A percentile compares a stretch with the other conserved stretches of the same genome.
Conservation (phyloP, 345 rosid genomes). For the Crucihimalaya himalaica region DNA sequence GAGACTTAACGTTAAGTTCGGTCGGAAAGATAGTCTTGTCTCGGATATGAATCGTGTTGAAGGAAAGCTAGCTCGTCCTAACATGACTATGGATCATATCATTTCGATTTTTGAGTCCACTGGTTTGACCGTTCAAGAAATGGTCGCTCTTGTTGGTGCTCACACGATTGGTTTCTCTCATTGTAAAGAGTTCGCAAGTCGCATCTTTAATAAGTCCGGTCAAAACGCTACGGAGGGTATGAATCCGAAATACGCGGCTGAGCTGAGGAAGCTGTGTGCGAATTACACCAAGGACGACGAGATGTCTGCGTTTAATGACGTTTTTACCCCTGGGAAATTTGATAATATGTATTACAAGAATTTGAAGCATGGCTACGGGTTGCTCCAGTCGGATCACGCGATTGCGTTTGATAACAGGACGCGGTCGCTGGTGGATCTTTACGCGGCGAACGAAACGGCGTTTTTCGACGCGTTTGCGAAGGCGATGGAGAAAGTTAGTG, state of each 20-base stretch:
- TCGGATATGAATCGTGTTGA: slow-evolving; percentile 48
- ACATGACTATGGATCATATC: slow-evolving; percentile 45
- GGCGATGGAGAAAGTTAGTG: slow-evolving; percentile 62
- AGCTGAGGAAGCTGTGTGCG: slow-evolving; percentile 51
- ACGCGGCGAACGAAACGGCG: slow-evolving; percentile 52
- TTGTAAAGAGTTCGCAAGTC: slow-evolving; percentile 60
- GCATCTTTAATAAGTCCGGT: slow-evolving; percentile 48
- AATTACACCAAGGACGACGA: slow-evolving; percentile 46
- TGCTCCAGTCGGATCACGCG: slow-evolving; percentile 53
- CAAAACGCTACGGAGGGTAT: slow-evolving; percentile 26
- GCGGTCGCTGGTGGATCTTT: slow-evolving; percentile 49
- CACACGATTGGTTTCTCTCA: slow-evolving; percentile 86
- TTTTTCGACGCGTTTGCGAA: slow-evolving; percentile 54
- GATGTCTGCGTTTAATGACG: slow-evolving; percentile 71
- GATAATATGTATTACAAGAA: slow-evolving; percentile 78
- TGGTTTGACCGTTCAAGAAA: slow-evolving; percentile 51
- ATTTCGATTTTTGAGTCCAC: slow-evolving; percentile 43
- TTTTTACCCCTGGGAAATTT: slow-evolving; percentile 70
- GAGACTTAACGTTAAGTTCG: slow-evolving; percentile 44
- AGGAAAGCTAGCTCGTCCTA: slow-evolving; percentile 44
- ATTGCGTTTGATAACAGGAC: slow-evolving; percentile 54
- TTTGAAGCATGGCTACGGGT: slow-evolving; percentile 55
- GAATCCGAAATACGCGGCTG: slow-evolving; percentile 50
- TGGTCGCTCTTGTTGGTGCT: slow-evolving; percentile 67
- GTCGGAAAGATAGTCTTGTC: slow-evolving; percentile 59